phyloP scores from a whole-genome alignment of 148 eudicot species.

The Rhododendron griersonianum region DNA sequence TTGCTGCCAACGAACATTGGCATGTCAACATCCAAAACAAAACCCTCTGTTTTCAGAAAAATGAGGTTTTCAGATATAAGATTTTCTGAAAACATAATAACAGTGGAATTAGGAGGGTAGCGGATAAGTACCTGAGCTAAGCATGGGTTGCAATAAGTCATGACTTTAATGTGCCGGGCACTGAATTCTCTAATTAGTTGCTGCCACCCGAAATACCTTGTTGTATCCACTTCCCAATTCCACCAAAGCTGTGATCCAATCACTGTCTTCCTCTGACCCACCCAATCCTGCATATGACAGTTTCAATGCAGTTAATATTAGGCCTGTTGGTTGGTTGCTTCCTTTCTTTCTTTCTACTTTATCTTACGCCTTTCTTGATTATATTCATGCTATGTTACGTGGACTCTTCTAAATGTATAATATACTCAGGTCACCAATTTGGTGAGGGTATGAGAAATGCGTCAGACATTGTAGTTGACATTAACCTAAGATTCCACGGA shows the following conservation, averaged over 20 bases:
- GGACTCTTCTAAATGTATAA: background rate
- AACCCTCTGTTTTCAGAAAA: background rate
- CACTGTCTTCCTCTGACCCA: constrained; percentile 86
- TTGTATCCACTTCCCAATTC: constrained; percentile 97
- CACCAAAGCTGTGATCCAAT: constrained; percentile 99
- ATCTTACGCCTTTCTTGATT: background rate
- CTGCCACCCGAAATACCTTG: constrained; percentile 69
- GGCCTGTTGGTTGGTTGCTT: background rate
- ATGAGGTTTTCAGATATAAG: background rate
- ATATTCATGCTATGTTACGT: background rate
- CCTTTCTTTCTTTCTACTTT: background rate
- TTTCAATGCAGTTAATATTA: background rate
- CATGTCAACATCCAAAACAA: background rate
- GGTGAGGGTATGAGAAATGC: background rate
- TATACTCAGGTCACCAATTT: background rate
- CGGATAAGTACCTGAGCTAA: constrained; percentile 63
- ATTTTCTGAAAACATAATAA: background rate
- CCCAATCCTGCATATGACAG: constrained; percentile 69
- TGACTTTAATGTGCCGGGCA: constrained; percentile 57
- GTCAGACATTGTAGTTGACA: background rate
- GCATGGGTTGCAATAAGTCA: constrained; percentile 99
- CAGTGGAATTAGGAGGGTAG: background rate
- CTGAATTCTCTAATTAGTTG: constrained; percentile 65
- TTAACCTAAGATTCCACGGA: background rate
- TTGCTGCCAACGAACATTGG: background rate